Evolutionary conservation across 176 grass and related monocot genomes (phyloP), one percentile per base, ranked within the genome.

Genomic region (Chloris gayana): DNA sequence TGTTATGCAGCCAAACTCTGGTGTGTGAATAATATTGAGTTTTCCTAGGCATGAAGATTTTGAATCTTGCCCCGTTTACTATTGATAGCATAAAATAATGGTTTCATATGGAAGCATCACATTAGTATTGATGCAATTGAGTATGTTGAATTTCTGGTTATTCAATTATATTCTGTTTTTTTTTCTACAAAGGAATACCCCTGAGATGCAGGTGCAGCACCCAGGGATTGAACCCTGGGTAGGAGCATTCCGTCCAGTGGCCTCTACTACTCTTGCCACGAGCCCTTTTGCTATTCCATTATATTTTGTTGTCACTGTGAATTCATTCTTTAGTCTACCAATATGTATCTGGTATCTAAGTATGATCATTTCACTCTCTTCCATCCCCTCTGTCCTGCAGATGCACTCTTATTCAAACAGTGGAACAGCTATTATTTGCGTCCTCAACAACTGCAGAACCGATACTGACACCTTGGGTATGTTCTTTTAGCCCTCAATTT

Each of bases 371-470:
- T 89, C 70, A 77, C 33, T 65, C 8, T 47, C 66, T 25, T 83
- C 69, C 24, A 47, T 75, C 77, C 65, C 13, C 86, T 79, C 78
- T 95, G 92, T 80, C 69, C 19, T 87, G 84, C 80, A 99, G 96
- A 77, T 99, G 96, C 80, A 91, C 88, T 69, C 64, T 99, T 33
- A 95, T 99, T 90, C 96, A 95, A 91, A 99, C 84, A 70, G 88
- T 95, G 3, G 90, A 99, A 84, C 96, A 95, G 68, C 84, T 99
- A 74, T 69, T 99, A 69, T 99, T 95, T 91, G 88, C 92, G 12
- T 91, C 96, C 4, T 95, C 95, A 79, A 86, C 96, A 35, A 99
- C 92, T 74, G 92, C 92, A 73, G 96, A 95, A 69, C 96, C 96
- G 60, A 85, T 99, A 83, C 88, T 99, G 82, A 95, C 92, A 51